Conservation (phyloP, 2,329 filamentous ascomycete species). For the Diaporthe sp. region DNA sequence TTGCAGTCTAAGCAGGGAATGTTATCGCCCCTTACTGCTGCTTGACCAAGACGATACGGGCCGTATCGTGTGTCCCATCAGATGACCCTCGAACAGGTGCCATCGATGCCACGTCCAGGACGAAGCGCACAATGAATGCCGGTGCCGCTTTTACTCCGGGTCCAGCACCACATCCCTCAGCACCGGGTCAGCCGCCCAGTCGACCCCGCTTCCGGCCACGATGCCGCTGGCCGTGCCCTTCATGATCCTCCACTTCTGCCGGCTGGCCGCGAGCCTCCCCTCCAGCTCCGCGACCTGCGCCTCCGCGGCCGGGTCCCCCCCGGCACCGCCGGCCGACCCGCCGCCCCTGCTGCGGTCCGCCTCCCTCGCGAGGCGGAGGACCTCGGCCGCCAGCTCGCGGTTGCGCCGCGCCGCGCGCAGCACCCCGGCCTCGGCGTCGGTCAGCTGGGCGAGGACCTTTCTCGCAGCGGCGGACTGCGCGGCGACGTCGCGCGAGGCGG, state of each 20-base stretch:
- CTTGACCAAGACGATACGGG: neutral
- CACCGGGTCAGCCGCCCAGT: slow-evolving; percentile 80
- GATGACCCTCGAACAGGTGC: neutral
- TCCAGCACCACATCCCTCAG: slow-evolving; percentile 81
- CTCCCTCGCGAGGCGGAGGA: slow-evolving; percentile 73
- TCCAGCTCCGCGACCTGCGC: slow-evolving; percentile 71
- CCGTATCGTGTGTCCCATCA: neutral
- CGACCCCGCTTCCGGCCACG: slow-evolving; percentile 83
- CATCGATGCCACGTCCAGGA: neutral
- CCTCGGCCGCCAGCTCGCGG: slow-evolving; percentile 69
- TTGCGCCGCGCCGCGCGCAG: slow-evolving; percentile 71
- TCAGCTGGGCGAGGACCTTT: slow-evolving; percentile 64
- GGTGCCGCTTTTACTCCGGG: slow-evolving; percentile 58
- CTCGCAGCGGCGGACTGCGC: slow-evolving; percentile 67
- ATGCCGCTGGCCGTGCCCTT: slow-evolving; percentile 84
- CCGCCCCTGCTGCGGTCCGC: slow-evolving; percentile 65
- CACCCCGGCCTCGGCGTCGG: slow-evolving; percentile 69
- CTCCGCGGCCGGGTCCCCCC: slow-evolving; percentile 61
- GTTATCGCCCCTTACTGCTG: neutral
- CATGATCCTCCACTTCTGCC: slow-evolving; percentile 78
- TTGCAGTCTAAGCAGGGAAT: neutral
- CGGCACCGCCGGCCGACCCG: slow-evolving; percentile 53
- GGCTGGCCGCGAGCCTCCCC: slow-evolving; percentile 70
- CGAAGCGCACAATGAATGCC: neutral
- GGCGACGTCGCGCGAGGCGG: slow-evolving; percentile 73